These are phyloP conservation scores for Parascedosporium putredinis DNA, from an alignment of 2,329 filamentous ascomycete genomes.

Conservation along the genomic window DNA sequence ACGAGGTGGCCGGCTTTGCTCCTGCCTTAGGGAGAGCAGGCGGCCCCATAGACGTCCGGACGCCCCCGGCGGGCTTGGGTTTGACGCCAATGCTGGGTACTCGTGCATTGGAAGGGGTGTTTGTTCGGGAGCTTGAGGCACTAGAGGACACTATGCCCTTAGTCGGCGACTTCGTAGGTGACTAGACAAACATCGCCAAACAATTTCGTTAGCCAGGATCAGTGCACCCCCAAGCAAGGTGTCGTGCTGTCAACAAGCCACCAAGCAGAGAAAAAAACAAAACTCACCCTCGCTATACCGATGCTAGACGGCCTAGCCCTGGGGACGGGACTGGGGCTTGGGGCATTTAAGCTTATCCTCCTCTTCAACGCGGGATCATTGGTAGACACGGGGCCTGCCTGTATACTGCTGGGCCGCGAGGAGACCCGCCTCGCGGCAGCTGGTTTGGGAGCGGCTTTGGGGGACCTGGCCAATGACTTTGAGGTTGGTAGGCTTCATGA, in stretches of 20 bases:
- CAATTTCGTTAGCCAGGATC: background rate
- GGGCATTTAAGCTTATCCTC: conserved; percentile 59
- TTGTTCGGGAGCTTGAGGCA: conserved; percentile 50
- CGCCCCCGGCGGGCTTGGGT: conserved; percentile 43
- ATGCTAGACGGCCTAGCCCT: conserved; percentile 44
- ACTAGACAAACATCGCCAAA: conserved; percentile 36
- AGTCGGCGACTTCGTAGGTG: conserved; percentile 68
- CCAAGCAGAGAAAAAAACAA: background rate
- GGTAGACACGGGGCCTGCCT: conserved; percentile 24
- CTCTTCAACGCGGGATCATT: conserved; percentile 45
- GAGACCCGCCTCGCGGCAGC: conserved; percentile 27
- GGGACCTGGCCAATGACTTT: conserved; percentile 42
- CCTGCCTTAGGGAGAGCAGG: conserved; percentile 41
- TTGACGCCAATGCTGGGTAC: conserved; percentile 34
- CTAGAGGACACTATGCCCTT: conserved; percentile 58
- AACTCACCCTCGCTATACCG: conserved; percentile 42
- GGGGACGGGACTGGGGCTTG: conserved; percentile 61
- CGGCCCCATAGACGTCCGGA: conserved; percentile 58
- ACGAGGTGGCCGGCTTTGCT: conserved; percentile 28
- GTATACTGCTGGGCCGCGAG: conserved; percentile 37
- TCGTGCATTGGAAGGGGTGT: conserved; percentile 49
- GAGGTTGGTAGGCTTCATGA: conserved; percentile 65
- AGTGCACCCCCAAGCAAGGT: no score
- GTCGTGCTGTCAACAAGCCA: no score
- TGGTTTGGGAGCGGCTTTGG: conserved; percentile 23